Evolutionary conservation across 768 basidiomycete genomes (phyloP).

Genomic region (Trametes villosa): DNA sequence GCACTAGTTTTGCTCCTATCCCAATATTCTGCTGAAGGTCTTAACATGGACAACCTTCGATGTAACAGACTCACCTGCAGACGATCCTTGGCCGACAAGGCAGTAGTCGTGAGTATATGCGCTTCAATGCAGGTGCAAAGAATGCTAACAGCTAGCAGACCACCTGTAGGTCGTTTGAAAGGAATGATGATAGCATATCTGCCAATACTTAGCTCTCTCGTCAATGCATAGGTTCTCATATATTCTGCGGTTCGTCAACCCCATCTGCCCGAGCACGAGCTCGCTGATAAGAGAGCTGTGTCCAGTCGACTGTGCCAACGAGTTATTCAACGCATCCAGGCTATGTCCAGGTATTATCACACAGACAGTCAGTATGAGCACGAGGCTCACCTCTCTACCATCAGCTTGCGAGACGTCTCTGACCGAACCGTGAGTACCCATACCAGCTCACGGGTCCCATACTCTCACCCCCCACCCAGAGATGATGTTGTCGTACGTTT

Average conservation of each 20-base stretch:
- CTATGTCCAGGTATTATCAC: constrained; percentile 71
- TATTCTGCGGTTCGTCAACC: constrained; percentile 68
- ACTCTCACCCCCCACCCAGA: constrained; percentile 5
- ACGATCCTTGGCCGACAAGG: constrained; percentile 69
- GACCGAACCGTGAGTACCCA: constrained; percentile 65
- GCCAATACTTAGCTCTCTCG: too few species aligned
- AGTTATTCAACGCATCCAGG: constrained; percentile 75
- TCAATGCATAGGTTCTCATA: constrained; percentile 68
- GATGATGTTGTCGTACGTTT: constrained; percentile 39
- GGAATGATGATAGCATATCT: neutral
- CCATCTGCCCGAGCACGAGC: neutral
- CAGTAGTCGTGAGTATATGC: constrained; percentile 71
- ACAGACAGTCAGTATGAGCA: neutral
- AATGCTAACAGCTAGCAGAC: constrained; percentile 43
- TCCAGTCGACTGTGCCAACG: constrained; percentile 83
- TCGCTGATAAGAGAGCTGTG: constrained; percentile 1
- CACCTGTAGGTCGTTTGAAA: constrained; percentile 48
- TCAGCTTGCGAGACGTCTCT: constrained; percentile 86
- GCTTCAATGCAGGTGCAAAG: neutral
- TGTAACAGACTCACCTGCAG: constrained; percentile 84
- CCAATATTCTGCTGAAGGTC: too few species aligned
- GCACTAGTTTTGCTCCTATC: neutral
- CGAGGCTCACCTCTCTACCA: neutral
- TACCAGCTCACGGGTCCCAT: constrained; percentile 13
- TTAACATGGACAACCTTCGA: constrained; percentile 73